Base-by-base conservation (phyloP, 139 green algal genomes). In the Astrephomene gubernaculifera region DNA sequence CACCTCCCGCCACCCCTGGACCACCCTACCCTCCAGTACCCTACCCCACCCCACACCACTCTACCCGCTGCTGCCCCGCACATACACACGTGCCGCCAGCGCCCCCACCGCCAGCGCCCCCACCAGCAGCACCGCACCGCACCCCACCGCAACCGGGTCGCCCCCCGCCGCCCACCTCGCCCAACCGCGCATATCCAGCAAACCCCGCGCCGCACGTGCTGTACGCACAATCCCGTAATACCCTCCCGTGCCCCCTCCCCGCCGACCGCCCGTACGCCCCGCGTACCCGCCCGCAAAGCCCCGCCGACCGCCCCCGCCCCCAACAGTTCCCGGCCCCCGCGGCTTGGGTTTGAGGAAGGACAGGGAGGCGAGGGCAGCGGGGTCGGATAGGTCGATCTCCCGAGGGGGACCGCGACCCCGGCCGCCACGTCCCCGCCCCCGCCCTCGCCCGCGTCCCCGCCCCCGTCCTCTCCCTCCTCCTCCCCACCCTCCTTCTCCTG, bases 271-370 rank as follows among this genome's bases (percentile, higher is more conserved):
- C 35, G 35, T 29, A 19, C 1, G 45, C n/a, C 22, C 21, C 1
- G 49, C 71, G 29, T 67, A 52, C 10, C 45, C 33, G 33, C 45
- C 71, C 7, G 71, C 71, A 31, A 80, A 80, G 71, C 71, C 71
- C 71, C 67, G 65, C 19, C 45, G 45, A n/a, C n/a, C n/a, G 45
- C 71, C 71, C 10, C 71, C 71, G 31, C 71, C 71, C 4, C 71
- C 71, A 31, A 80, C 71, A 3, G 71, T 80, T 31, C 45, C 45
- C 24, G 31, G 71, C 12, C 70, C 41, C n/a, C 43, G 70, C 10
- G 29, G 27, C 43, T 78, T 78, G 27, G 41, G n/a, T 8, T 0
- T 31, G 19, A 27, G 14, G 19, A n/a, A 22, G 19, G 9, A 22
- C 57, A 33, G 14, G 19, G 19, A 14, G n/a, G 27, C 57, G 12